Evolutionary conservation across 2,329 filamentous ascomycete species (phyloP).

Genomic region (Karstenula rhodostoma): DNA sequence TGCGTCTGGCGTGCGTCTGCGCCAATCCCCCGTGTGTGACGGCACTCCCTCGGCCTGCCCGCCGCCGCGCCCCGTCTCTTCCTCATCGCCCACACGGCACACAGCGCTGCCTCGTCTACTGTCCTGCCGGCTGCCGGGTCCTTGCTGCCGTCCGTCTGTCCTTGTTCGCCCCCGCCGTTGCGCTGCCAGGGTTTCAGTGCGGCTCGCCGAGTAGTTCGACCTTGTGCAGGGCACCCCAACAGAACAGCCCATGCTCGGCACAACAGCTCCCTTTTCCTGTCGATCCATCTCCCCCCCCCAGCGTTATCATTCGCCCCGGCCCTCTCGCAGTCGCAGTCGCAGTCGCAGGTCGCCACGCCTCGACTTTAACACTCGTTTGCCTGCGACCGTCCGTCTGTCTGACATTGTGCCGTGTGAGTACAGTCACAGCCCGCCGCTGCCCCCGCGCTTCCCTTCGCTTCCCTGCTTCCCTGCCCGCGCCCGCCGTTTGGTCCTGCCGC

Average conservation of each 20-base stretch:
- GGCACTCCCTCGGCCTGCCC: background rate
- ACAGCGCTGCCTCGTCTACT: background rate
- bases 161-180: constrained; percentile 1
- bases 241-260: constrained; percentile 5
- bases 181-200: constrained; percentile 12
- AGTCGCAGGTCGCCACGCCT: constrained; percentile 6
- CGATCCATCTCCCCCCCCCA: background rate
- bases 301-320: background rate
- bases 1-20: background rate
- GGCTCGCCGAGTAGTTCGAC: constrained; percentile 9
- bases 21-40: background rate
- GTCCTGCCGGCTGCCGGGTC: background rate
- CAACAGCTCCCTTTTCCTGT: constrained; percentile 1
- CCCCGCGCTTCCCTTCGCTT: constrained; percentile 9
- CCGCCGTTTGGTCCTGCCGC: constrained; percentile 15
- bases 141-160: background rate
- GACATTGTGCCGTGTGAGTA: constrained; percentile 1
- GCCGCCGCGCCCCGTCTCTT: background rate
- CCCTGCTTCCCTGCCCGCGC: background rate
- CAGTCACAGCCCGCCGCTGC: background rate
- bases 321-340: constrained; percentile 9
- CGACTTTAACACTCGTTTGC: constrained; percentile 15
- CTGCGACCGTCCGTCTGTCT: constrained; percentile 7
- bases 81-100: background rate
- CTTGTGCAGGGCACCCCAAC: background rate